phyloP scores from a whole-genome alignment of 352 stramenopile genomes.

The Globisporangium sylvaticum region DNA sequence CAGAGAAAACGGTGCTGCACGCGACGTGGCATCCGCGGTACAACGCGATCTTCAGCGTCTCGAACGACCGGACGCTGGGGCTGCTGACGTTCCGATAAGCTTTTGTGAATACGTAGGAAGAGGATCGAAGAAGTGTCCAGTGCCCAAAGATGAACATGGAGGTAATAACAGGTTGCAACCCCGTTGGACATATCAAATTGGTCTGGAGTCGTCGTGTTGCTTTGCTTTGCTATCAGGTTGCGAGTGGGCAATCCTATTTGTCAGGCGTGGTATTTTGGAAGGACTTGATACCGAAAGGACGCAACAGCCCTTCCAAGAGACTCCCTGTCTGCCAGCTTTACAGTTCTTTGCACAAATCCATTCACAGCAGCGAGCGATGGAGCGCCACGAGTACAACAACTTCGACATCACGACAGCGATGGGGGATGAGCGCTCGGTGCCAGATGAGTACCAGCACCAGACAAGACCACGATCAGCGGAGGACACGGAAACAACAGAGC shows the following conservation, averaged over 20 bases:
- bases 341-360: background rate
- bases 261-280: background rate
- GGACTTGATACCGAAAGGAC: background rate
- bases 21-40: conserved; percentile 82
- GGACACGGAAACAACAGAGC: background rate
- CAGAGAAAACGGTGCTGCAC: conserved; percentile 83
- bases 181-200: background rate
- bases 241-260: too few species aligned
- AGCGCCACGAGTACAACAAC: background rate
- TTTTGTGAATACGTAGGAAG: background rate
- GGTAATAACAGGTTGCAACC: background rate
- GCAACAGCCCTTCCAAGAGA: background rate
- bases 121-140: background rate
- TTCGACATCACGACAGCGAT: background rate
- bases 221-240: background rate
- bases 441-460: background rate
- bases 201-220: background rate
- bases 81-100: conserved; percentile 71
- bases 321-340: background rate
- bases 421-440: background rate
- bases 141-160: background rate
- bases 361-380: background rate
- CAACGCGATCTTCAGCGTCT: conserved; percentile 85
- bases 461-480: background rate
- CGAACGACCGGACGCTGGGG: conserved; percentile 72